These are phyloP conservation scores for Chara braunii DNA, from an alignment of 139 green algal species.

Conservation along the genomic window DNA sequence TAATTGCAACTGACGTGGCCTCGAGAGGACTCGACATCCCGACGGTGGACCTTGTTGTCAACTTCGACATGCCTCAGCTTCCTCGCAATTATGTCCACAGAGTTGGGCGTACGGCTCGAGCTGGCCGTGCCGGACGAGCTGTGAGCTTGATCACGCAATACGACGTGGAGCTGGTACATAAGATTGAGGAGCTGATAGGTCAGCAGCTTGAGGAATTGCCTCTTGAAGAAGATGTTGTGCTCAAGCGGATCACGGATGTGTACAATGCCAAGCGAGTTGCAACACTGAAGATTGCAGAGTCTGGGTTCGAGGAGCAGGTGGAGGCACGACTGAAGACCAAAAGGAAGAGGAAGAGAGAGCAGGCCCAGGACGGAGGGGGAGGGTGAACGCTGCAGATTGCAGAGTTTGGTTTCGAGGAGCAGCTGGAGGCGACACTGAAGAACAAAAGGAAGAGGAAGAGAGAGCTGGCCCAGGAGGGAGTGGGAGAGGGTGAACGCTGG, in stretches of 20 bases:
- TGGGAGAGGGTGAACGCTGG: no score
- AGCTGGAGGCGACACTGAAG: no score
- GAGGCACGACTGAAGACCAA: conserved; percentile 17
- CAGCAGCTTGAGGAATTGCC: conserved; percentile 70
- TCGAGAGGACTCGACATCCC: conserved; percentile 47
- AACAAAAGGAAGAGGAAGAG: no score
- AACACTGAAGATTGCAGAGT: conserved; percentile 24
- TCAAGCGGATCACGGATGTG: conserved; percentile 41
- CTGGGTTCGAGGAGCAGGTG: conserved; percentile 27
- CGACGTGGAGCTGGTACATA: conserved; percentile 94
- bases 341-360: conserved; percentile 16
- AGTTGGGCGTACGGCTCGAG: conserved; percentile 43
- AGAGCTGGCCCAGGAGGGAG: no score
- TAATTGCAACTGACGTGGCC: conserved; percentile 68
- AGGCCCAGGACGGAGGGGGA: no score
- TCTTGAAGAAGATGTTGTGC: conserved; percentile 24
- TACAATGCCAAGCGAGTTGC: conserved; percentile 15
- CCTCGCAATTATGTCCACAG: conserved; percentile 45
- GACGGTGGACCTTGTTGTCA: conserved; percentile 46
- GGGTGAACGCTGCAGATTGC: no score
- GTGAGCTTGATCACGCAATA: conserved; percentile 94
- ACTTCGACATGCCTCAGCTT: conserved; percentile 46
- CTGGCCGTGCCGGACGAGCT: conserved; percentile 63
- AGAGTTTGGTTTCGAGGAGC: no score
- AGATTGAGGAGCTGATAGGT: conserved; percentile 81